These are phyloP conservation scores for Avena insularis DNA, from an alignment of 176 grass and related monocot genomes.

Conservation along the genomic window DNA sequence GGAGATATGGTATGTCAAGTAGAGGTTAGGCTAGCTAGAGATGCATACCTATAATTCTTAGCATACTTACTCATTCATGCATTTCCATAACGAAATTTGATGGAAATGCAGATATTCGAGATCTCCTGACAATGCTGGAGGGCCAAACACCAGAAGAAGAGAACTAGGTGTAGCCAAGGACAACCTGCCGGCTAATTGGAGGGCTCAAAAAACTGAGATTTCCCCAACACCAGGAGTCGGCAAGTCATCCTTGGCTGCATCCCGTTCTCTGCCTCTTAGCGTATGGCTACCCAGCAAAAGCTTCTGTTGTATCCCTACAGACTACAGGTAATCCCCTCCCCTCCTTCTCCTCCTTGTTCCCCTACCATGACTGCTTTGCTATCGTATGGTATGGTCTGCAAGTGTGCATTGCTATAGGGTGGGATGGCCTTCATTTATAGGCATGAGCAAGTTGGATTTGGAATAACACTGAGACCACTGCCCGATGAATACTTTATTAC, in stretches of 20 bases:
- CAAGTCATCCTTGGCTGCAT: constrained; percentile 83
- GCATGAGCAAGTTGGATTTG: constrained; percentile 41
- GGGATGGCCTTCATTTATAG: constrained; percentile 53
- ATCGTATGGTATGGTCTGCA: constrained; percentile 28
- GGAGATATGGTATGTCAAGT: not conserved
- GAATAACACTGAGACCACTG: constrained; percentile 11
- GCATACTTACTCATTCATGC: constrained; percentile 6
- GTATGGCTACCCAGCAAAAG: constrained; percentile 52
- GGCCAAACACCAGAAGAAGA: constrained; percentile 60
- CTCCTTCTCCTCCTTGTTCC: not conserved
- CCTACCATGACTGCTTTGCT: constrained; percentile 29
- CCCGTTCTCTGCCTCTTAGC: constrained; percentile 55
- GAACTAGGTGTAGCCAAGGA: constrained; percentile 69
- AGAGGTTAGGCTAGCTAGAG: not conserved
- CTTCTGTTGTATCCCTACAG: not conserved
- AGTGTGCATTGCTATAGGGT: constrained; percentile 25
- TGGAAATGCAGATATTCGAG: not conserved
- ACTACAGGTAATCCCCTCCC: constrained; percentile 11
- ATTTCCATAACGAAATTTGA: not conserved
- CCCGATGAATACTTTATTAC: constrained; percentile 22
- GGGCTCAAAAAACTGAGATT: constrained; percentile 8
- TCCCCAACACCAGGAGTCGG: constrained; percentile 36
- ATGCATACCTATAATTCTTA: constrained; percentile 9
- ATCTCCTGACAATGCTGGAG: constrained; percentile 32
- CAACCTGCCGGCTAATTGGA: constrained; percentile 57